Evolutionary conservation across 352 stramenopile genomes (phyloP).

Genomic region (Plasmopara viticola): DNA sequence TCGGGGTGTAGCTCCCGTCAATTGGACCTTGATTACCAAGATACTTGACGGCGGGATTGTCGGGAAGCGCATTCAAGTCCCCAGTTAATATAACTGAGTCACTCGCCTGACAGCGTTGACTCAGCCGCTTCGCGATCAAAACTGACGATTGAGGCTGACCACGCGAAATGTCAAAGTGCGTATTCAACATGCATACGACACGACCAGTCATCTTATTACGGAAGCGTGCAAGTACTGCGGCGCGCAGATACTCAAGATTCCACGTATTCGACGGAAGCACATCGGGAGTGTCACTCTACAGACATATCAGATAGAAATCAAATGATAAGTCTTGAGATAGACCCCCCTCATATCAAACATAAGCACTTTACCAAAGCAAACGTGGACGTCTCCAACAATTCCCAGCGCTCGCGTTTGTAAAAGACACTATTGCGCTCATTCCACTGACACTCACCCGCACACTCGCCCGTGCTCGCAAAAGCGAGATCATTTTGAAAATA

Average conservation of each 20-base stretch:
- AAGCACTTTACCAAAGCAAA: slow-evolving; percentile 49
- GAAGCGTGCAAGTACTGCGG: slow-evolving; percentile 52
- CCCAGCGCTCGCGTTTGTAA: slow-evolving; percentile 37
- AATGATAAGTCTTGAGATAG: background rate
- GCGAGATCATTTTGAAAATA: slow-evolving; percentile 42
- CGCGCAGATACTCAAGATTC: slow-evolving; percentile 54
- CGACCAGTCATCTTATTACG: slow-evolving; percentile 19
- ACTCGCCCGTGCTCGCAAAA: slow-evolving; percentile 48
- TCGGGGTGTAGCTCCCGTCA: slow-evolving; percentile 24
- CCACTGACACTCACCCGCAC: slow-evolving; percentile 41
- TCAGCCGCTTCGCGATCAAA: slow-evolving; percentile 42
- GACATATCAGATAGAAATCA: no score
- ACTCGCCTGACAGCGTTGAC: slow-evolving; percentile 27
- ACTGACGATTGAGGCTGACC: slow-evolving; percentile 50
- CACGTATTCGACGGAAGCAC: slow-evolving; percentile 53
- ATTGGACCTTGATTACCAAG: slow-evolving; percentile 23
- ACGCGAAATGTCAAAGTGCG: slow-evolving; percentile 57
- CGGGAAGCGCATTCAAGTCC: slow-evolving; percentile 50
- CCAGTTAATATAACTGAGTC: slow-evolving; percentile 64
- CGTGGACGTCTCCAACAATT: slow-evolving; percentile 34
- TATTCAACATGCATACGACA: slow-evolving; percentile 69
- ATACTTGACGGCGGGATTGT: slow-evolving; percentile 36
- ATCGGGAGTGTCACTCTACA: slow-evolving; percentile 58
- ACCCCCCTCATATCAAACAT: background rate
- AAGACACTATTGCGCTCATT: slow-evolving; percentile 74